A percentile compares a stretch with the other conserved stretches of the same genome.
These are phyloP conservation scores for Dipodascopsis uninucleata DNA, from an alignment of 805 yeast genomes.

Conservation along the genomic window DNA sequence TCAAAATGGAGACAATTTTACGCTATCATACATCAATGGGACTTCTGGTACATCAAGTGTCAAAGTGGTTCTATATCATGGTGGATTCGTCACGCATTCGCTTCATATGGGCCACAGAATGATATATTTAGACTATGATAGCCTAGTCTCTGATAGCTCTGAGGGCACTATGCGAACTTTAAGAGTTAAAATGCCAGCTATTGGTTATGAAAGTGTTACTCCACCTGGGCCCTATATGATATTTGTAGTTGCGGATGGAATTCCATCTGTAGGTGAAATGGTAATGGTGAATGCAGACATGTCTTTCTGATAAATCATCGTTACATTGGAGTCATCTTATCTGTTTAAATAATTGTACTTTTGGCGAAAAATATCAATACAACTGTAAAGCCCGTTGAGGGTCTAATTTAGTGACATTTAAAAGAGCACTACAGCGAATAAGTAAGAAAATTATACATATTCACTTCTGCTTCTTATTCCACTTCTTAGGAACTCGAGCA, in stretches of 20 bases:
- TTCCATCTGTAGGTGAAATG: conserved; percentile 15
- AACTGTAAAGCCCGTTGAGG: too few species aligned
- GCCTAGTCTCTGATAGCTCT: conserved; percentile 1
- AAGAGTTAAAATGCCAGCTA: conserved; percentile 18
- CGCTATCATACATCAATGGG: conserved; percentile 6
- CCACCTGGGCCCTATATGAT: conserved; percentile 24
- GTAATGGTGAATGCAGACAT: conserved; percentile 20
- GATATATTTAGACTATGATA: conserved; percentile 18
- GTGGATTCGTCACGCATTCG: conserved; percentile 24
- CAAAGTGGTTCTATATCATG: conserved; percentile 17
- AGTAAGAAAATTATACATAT: too few species aligned
- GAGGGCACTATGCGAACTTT: conserved; percentile 8
- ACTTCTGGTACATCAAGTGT: conserved; percentile 2
- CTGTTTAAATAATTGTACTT: too few species aligned
- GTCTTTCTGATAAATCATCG: neutral
- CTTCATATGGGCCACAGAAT: conserved; percentile 25
- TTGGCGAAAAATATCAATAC: too few species aligned
- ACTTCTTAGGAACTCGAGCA: conserved; percentile 21
- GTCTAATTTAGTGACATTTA: too few species aligned
- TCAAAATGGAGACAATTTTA: conserved; percentile 14
- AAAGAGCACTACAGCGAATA: too few species aligned
- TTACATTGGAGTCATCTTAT: too few species aligned
- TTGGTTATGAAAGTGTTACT: conserved; percentile 13
- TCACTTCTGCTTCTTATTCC: conserved; percentile 12
- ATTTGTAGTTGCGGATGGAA: conserved; percentile 23